Evolutionary conservation across 352 stramenopile genomes (phyloP), one percentile per base, ranked within the genome.

Genomic region (Phytopythium oedochilum): DNA sequence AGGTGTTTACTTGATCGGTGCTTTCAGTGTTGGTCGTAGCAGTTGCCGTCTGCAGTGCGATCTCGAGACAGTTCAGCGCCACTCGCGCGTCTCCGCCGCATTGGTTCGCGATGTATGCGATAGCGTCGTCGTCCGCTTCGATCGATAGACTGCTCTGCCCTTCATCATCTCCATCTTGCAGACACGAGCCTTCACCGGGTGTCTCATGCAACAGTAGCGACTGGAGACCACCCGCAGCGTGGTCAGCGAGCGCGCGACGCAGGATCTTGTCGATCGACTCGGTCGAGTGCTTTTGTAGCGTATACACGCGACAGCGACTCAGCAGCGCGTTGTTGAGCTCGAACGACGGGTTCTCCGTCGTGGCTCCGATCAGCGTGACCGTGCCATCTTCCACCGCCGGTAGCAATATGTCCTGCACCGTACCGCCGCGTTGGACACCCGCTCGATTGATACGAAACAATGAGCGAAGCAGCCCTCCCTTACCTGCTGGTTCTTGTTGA

Each of bases 301-400:
- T 81, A 62, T 91, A 92, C 34, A 95, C 83, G 15, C 77, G 76
- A 29, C 81, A 92, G 26, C 83, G 82, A 57, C 79, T 91, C 12
- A 95, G 62, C 32, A 95, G 53, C 14, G 83, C 85, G 51, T 89
- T 89, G 66, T 93, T 95, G 56, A 96, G 79, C 56, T 92, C 82
- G 43, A 96, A 96, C 50, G 83, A 95, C 23, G 87, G 85, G 53
- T 95, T 96, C 57, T 96, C 87, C 0, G 87, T 96, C 32, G 87
- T 96, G 25, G 87, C 87, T n/a, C 87, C 87, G 59, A 96, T 91
- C 25, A 96, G 50, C 25, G 86, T 93, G 60, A 95, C 88, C 10
- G 75, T 91, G 2, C 87, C 87, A 29, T 89, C 80, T 62, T 96
- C 85, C 12, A 96, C 79, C 2, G 66, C 61, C 14, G 83, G 83